Evolutionary conservation across 805 yeast genomes (phyloP).

Genomic region (Spathaspora gorwiae): DNA sequence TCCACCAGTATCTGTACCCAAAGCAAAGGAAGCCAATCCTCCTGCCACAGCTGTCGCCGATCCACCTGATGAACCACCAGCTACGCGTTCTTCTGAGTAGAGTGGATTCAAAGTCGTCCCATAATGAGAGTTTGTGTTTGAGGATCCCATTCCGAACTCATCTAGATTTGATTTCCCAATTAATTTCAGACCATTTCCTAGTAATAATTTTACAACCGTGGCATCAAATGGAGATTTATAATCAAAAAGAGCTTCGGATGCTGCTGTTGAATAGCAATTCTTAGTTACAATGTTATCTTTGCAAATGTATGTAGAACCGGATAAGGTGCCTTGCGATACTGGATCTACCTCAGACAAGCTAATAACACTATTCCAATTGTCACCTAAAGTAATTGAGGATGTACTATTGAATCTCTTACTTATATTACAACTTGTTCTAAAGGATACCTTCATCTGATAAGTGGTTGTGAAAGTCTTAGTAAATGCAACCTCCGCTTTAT

Average conservation of each 20-base stretch:
- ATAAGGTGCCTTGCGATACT: background rate
- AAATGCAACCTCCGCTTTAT: too few relatives aligned
- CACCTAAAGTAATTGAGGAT: background rate
- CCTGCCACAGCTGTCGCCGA: conserved; percentile 89
- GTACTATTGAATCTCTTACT: background rate
- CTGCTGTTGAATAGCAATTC: conserved; percentile 71
- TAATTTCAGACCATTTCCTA: conserved; percentile 45
- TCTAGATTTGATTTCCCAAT: conserved; percentile 90
- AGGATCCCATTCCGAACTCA: conserved; percentile 96
- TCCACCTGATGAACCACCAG: conserved; percentile 97
- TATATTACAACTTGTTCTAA: background rate
- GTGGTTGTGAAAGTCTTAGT: too few relatives aligned
- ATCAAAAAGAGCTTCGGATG: conserved; percentile 55
- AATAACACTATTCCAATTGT: background rate
- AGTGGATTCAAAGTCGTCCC: conserved; percentile 58
- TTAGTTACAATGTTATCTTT: conserved; percentile 78
- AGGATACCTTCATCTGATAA: too few relatives aligned
- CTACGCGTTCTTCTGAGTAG: conserved; percentile 23
- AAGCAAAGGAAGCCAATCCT: conserved; percentile 61
- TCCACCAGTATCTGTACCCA: conserved; percentile 98
- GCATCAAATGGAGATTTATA: conserved; percentile 80
- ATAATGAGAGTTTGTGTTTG: conserved; percentile 49
- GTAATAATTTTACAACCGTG: conserved; percentile 58
- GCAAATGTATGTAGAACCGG: conserved; percentile 13
- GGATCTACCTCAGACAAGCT: background rate